These are phyloP conservation scores for Scutellaria galericulata DNA, from an alignment of 257 asterid genomes.

Conservation along the genomic window DNA sequence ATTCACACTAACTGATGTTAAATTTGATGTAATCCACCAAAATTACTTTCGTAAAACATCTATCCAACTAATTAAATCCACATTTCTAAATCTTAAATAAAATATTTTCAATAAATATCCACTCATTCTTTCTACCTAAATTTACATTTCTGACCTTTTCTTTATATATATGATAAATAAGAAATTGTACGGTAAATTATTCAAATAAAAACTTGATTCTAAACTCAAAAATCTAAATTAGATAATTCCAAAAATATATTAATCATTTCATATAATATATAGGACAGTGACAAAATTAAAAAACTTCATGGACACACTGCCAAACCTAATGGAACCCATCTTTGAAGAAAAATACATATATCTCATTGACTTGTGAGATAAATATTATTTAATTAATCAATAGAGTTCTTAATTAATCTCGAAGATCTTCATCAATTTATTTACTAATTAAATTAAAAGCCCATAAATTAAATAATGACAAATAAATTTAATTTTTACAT, in stretches of 20 bases:
- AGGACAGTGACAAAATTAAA: neutral
- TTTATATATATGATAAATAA: neutral
- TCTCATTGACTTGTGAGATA: neutral
- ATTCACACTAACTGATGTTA: no score
- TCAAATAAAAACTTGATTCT: neutral
- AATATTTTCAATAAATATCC: no score
- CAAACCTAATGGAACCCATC: conserved; percentile 17
- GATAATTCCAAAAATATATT: neutral
- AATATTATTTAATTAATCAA: neutral
- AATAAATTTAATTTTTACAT: no score
- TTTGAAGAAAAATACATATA: neutral
- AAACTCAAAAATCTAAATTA: neutral
- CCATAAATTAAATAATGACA: neutral
- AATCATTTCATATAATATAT: neutral
- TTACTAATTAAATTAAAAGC: neutral
- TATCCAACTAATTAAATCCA: no score
- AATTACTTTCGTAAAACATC: no score
- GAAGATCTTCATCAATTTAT: neutral
- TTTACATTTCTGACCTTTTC: no score
- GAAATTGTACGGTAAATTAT: no score
- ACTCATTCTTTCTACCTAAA: no score
- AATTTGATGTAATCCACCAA: no score
- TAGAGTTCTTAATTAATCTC: neutral
- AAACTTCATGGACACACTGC: neutral
- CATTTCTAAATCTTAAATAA: no score